A percentile compares a stretch with the other conserved stretches of the same genome.
These are phyloP conservation scores for Debaryomyces udenii DNA, from an alignment of 1,139 yeast genomes.

Conservation along the genomic window DNA sequence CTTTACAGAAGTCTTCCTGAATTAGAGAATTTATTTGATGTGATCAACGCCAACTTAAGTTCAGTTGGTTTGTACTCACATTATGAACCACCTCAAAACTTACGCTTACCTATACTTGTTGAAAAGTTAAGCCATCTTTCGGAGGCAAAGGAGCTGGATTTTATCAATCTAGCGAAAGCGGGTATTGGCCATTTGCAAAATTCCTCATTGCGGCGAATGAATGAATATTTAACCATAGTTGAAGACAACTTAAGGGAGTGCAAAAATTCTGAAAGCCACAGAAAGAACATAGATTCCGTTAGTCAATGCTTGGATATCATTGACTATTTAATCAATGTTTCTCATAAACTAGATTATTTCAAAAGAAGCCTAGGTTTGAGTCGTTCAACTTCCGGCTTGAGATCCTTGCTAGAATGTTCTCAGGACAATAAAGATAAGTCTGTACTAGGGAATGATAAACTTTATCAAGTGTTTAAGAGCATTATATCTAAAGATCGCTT, in stretches of 20 bases:
- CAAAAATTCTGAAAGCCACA: constrained; percentile 1
- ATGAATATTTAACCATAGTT: constrained; percentile 15
- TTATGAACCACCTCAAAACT: constrained; percentile 13
- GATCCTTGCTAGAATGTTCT: constrained; percentile 13
- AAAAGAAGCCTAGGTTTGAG: constrained; percentile 14
- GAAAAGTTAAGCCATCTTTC: constrained; percentile 13
- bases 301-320: constrained; percentile 16
- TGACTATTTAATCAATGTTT: constrained; percentile 18
- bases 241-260: constrained; percentile 13
- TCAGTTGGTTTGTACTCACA: constrained; percentile 11
- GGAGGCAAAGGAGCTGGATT: constrained; percentile 10
- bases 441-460: not conserved
- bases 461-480: constrained; percentile 5
- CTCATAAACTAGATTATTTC: constrained; percentile 21
- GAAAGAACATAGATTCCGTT: constrained; percentile 9
- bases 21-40: constrained; percentile 12
- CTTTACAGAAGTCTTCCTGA: constrained; percentile 24
- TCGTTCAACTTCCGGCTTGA: constrained; percentile 14
- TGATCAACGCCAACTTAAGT: constrained; percentile 11
- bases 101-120: constrained; percentile 11
- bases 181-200: constrained; percentile 14
- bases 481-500: not conserved
- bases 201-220: constrained; percentile 16
- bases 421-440: constrained; percentile 10
- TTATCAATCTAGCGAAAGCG: constrained; percentile 11